Evolutionary conservation across 805 yeast genomes (phyloP).

Genomic region (Lipomyces mesembrius): DNA sequence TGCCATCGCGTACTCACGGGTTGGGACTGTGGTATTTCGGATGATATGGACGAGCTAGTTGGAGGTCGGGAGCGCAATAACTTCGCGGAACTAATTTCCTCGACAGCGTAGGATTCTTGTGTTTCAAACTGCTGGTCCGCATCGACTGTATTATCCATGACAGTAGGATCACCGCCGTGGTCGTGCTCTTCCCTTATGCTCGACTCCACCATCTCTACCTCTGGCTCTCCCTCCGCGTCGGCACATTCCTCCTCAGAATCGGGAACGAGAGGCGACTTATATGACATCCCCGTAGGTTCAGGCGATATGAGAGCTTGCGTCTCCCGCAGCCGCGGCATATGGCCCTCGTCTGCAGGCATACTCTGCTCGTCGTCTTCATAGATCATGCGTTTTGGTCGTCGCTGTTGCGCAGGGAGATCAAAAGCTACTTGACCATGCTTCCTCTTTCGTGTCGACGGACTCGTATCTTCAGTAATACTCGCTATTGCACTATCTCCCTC

Average conservation of each 20-base stretch:
- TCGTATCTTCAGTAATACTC: not conserved
- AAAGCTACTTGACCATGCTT: not conserved
- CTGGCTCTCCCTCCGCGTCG: not conserved
- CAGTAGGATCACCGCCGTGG: not conserved
- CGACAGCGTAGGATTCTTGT: not conserved
- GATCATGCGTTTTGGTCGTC: not conserved
- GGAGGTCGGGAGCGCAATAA: constrained; percentile 2
- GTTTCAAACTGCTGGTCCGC: not conserved
- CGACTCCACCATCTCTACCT: not conserved
- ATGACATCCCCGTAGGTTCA: not conserved
- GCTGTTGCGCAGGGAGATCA: not conserved
- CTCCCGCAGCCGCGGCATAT: not conserved
- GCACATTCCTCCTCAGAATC: not conserved
- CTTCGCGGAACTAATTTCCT: constrained; percentile 2
- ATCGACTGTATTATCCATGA: not conserved
- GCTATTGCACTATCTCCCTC: not conserved
- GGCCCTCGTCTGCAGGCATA: not conserved
- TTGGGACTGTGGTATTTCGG: not conserved
- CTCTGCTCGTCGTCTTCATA: not conserved
- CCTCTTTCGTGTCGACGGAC: not conserved
- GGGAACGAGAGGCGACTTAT: not conserved
- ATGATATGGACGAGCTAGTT: not conserved
- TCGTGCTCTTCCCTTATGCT: not conserved
- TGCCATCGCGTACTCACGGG: constrained; percentile 7
- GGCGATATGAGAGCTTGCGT: not conserved